Percentiles rank a stretch among this genome's conserved stretches.
These are phyloP conservation scores for Talaromyces borbonicus DNA, from an alignment of 495 filamentous ascomycete species.

Conservation along the genomic window DNA sequence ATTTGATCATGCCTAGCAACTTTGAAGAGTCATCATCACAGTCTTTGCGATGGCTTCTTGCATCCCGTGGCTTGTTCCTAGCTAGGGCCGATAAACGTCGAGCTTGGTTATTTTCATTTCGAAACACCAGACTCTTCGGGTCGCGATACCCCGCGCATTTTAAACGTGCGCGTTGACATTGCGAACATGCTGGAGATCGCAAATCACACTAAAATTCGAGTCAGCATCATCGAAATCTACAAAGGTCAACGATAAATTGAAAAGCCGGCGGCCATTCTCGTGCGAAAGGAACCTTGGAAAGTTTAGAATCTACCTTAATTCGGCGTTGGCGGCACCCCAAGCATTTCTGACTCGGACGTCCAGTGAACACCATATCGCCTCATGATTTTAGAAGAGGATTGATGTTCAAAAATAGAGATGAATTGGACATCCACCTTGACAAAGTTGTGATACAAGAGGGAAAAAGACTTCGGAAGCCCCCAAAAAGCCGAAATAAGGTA, in stretches of 20 bases:
- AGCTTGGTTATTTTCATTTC: slow-evolving; percentile 46
- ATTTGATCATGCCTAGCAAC: no score
- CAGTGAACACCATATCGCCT: slow-evolving; percentile 75
- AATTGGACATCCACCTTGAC: no score
- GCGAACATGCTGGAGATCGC: slow-evolving; percentile 51
- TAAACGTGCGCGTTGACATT: slow-evolving; percentile 56
- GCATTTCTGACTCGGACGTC: slow-evolving; percentile 63
- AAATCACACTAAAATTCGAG: slow-evolving; percentile 53
- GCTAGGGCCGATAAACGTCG: background rate
- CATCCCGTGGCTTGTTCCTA: background rate
- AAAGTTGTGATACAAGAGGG: no score
- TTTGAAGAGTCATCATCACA: background rate
- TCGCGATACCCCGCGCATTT: slow-evolving; percentile 62
- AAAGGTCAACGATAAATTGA: no score
- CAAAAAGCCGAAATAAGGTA: no score
- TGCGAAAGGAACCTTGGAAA: no score
- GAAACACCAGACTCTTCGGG: slow-evolving; percentile 58
- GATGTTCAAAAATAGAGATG: no score
- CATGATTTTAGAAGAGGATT: no score
- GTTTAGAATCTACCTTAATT: slow-evolving; percentile 35
- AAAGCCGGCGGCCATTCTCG: no score
- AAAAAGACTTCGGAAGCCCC: no score
- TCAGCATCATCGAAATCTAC: no score
- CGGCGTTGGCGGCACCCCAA: slow-evolving; percentile 60
- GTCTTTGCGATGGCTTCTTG: background rate